These are phyloP conservation scores for Globisporangium cylindrosporum DNA, from an alignment of 352 stramenopile genomes.

Conservation along the genomic window DNA sequence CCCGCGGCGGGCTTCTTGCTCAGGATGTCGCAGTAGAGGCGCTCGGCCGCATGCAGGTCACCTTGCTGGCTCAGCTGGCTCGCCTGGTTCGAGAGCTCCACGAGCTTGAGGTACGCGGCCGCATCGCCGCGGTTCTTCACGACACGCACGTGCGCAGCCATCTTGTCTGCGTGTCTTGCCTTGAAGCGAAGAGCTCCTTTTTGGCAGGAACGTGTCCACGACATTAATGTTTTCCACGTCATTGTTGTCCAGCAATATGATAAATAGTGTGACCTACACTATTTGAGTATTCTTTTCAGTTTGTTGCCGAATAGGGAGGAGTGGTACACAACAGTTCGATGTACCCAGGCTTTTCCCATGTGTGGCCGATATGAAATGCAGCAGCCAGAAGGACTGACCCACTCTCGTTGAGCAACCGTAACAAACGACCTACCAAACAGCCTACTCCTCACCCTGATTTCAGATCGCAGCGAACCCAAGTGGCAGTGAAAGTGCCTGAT, in stretches of 20 bases:
- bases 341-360: neutral
- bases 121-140: conserved; percentile 29
- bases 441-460: neutral
- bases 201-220: neutral
- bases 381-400: neutral
- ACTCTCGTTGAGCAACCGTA: neutral
- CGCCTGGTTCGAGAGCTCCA: conserved; percentile 47
- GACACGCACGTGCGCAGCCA: conserved; percentile 24
- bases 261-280: neutral
- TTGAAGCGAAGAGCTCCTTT: neutral
- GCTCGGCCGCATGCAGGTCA: conserved; percentile 39
- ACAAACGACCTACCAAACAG: neutral
- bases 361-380: neutral
- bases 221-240: too few species aligned
- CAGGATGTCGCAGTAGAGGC: conserved; percentile 44
- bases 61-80: conserved; percentile 34
- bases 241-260: neutral
- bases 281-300: neutral
- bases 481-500: neutral
- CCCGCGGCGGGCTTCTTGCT: conserved; percentile 38
- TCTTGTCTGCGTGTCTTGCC: neutral
- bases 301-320: neutral
- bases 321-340: neutral
- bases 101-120: conserved; percentile 46
- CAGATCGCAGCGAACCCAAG: neutral